Evolutionary conservation across 1,284 basidiomycete species (phyloP).

Genomic region (Cystobasidium sp.): DNA sequence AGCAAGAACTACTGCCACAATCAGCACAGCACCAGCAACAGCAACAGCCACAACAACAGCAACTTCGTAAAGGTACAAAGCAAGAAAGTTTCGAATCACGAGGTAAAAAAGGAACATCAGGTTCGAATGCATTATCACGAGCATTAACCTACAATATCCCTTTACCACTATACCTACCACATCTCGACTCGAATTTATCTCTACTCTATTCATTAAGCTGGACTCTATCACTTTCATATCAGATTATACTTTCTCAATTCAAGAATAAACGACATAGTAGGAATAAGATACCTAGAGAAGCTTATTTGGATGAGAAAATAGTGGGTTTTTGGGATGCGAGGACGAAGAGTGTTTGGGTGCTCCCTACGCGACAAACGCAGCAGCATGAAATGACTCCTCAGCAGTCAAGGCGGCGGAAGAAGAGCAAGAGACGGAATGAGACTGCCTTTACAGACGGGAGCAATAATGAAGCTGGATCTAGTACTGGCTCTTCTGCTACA

Average conservation of each 20-base stretch:
- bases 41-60: not conserved
- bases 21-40: not conserved
- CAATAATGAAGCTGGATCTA: not conserved
- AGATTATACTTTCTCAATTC: slow-evolving; percentile 1
- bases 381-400: not conserved
- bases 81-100: slow-evolving; percentile 17
- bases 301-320: slow-evolving; percentile 33
- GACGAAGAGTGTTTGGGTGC: slow-evolving; percentile 38
- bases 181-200: slow-evolving; percentile 7
- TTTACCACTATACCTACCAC: slow-evolving; percentile 23
- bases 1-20: not conserved
- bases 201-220: slow-evolving; percentile 18
- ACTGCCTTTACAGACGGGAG: not conserved
- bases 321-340: slow-evolving; percentile 28
- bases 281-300: slow-evolving; percentile 16
- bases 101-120: slow-evolving; percentile 12
- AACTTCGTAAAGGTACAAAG: slow-evolving; percentile 5
- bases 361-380: slow-evolving; percentile 18
- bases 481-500: too few species aligned
- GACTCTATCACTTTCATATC: slow-evolving; percentile 23
- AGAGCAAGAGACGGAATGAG: slow-evolving; percentile 1
- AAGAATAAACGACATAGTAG: slow-evolving; percentile 9
- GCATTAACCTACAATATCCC: slow-evolving; percentile 29
- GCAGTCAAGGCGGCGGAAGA: not conserved
- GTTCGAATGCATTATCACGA: not conserved